Percentiles rank a stretch among this genome's conserved stretches.
phyloP scores from a whole-genome alignment of 148 eudicot genomes.

The Rhododendron henanense region DNA sequence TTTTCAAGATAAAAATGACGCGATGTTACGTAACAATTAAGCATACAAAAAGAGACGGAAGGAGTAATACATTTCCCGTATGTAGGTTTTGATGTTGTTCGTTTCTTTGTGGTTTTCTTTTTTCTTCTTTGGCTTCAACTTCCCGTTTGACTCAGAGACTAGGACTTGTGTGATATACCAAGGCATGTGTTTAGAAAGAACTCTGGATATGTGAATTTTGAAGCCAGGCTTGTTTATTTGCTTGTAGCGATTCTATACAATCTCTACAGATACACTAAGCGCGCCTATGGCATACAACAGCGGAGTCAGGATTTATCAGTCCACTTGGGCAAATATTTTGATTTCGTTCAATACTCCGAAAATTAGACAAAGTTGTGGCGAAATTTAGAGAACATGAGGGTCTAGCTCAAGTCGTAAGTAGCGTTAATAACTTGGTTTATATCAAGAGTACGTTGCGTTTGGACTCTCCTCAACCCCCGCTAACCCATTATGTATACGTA shows the following conservation, averaged over 20 bases:
- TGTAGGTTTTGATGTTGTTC: background rate
- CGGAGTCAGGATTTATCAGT: background rate
- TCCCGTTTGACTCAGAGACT: background rate
- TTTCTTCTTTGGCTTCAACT: background rate
- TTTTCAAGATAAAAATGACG: too few species aligned
- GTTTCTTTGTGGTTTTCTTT: background rate
- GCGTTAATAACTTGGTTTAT: too few species aligned
- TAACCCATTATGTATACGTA: too few species aligned
- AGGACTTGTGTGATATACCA: background rate
- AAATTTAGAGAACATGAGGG: background rate
- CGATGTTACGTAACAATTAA: too few species aligned
- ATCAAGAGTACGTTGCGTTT: too few species aligned
- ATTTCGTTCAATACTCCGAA: background rate
- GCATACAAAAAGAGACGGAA: too few species aligned
- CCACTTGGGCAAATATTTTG: background rate
- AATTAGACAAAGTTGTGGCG: background rate
- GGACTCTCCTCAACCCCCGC: too few species aligned
- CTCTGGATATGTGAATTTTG: background rate
- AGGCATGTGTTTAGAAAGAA: background rate
- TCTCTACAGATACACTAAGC: background rate
- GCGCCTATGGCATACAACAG: background rate
- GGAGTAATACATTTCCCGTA: too few species aligned
- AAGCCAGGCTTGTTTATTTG: background rate
- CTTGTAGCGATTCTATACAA: background rate
- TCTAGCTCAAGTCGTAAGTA: too few species aligned